Percentiles rank a stretch among this genome's conserved stretches.
phyloP scores from a whole-genome alignment of 805 yeast species.

The Wickerhamiella sergipiensis region DNA sequence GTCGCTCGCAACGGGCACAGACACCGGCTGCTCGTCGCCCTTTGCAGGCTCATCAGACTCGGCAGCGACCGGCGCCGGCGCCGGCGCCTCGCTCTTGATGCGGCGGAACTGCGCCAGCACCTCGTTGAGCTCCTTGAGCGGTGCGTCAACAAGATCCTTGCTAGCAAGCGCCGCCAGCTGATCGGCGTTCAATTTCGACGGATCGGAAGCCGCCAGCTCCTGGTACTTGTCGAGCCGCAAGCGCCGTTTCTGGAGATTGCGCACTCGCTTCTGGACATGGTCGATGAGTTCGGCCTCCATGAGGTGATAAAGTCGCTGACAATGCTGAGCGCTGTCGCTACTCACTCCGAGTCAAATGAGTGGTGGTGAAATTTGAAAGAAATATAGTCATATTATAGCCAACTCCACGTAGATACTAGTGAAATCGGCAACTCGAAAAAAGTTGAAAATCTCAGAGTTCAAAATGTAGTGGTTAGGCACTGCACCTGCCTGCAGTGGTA shows the following conservation, averaged over 20 bases:
- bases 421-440: no score
- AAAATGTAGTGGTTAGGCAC: no score
- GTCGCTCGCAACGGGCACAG: not conserved
- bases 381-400: no score
- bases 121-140: constrained; percentile 19
- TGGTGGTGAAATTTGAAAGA: no score
- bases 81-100: not conserved
- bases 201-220: constrained; percentile 19
- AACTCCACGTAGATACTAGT: no score
- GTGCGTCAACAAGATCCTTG: constrained; percentile 24
- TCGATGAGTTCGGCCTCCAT: constrained; percentile 13
- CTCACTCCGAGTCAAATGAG: no score
- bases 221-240: constrained; percentile 25
- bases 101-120: not conserved
- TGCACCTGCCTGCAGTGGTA: no score
- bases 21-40: not conserved
- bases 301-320: not conserved
- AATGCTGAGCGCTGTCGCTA: no score
- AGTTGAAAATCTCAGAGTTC: no score
- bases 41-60: not conserved
- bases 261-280: constrained; percentile 22
- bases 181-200: constrained; percentile 22
- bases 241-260: constrained; percentile 26
- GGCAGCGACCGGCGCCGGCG: not conserved
- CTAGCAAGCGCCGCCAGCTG: constrained; percentile 23